A percentile compares a stretch with the other conserved stretches of the same genome.
Evolutionary conservation across 2,329 filamentous ascomycete species (phyloP).

Genomic region (Pyrenophora graminea): DNA sequence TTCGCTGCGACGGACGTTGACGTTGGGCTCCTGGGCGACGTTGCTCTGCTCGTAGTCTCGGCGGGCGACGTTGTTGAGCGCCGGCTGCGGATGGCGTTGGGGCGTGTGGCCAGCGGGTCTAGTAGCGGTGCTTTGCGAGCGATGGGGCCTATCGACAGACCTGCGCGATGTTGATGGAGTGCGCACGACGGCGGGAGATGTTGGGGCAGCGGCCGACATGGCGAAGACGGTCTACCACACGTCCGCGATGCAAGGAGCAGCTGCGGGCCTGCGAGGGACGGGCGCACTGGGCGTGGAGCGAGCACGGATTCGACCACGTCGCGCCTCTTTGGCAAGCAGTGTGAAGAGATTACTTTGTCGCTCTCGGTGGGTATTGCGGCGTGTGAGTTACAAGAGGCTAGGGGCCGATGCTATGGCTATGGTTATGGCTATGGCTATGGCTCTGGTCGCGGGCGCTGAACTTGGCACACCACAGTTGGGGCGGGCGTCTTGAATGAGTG

Average conservation of each 20-base stretch:
- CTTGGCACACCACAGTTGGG: constrained; percentile 14
- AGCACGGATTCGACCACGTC: constrained; percentile 22
- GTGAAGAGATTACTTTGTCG: constrained; percentile 15
- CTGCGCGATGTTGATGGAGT: constrained; percentile 38
- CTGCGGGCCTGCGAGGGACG: constrained; percentile 18
- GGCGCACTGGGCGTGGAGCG: constrained; percentile 25
- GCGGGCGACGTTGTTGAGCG: constrained; percentile 60
- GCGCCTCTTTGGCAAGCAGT: constrained; percentile 3
- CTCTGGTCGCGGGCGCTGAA: constrained; percentile 12
- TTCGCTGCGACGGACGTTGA: constrained; percentile 62
- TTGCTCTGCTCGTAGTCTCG: constrained; percentile 76
- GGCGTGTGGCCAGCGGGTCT: constrained; percentile 34
- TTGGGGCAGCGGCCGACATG: constrained; percentile 45
- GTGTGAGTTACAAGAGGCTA: constrained; percentile 11
- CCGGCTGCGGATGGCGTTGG: constrained; percentile 47
- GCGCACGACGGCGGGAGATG: constrained; percentile 51
- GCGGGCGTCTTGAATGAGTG: not conserved
- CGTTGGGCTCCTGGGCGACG: constrained; percentile 58
- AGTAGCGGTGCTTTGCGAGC: constrained; percentile 43
- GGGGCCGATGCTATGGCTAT: constrained; percentile 19
- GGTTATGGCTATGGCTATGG: constrained; percentile 1
- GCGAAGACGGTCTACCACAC: constrained; percentile 23
- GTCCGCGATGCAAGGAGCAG: constrained; percentile 30
- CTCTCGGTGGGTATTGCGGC: constrained; percentile 7
- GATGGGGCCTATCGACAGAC: constrained; percentile 41